Conservation (phyloP, 352 stramenopile genomes). For the Phytophthora lateralis region DNA sequence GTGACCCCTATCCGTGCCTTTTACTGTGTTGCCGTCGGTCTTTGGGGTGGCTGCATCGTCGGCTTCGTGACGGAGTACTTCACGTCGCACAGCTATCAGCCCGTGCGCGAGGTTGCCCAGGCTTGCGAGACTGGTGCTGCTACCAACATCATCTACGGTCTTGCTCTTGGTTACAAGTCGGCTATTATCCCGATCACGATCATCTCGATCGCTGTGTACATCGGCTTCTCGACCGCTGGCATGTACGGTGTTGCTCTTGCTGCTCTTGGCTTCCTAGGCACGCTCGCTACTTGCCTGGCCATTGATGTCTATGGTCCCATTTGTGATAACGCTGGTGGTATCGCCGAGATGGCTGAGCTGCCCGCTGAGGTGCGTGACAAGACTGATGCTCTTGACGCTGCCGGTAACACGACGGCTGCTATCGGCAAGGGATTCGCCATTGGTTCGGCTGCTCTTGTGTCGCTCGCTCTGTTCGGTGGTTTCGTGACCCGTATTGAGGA, state of each 20-base stretch:
- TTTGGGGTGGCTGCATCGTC: constrained; percentile 97
- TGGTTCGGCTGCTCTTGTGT: constrained; percentile 98
- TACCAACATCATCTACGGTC: constrained; percentile 99
- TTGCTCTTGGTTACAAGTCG: constrained; percentile 99
- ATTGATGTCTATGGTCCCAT: constrained; percentile 99
- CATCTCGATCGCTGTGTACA: constrained; percentile 97
- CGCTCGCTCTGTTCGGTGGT: constrained; percentile 97
- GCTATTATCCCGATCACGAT: constrained; percentile 99
- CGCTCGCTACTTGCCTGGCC: constrained; percentile 97
- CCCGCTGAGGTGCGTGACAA: constrained; percentile 97
- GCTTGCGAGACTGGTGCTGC: constrained; percentile 98
- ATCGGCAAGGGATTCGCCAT: constrained; percentile 99
- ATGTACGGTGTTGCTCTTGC: constrained; percentile 98
- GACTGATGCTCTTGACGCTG: constrained; percentile 99
- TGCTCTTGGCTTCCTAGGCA: constrained; percentile 98
- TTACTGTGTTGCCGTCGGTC: constrained; percentile 94
- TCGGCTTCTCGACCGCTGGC: constrained; percentile 95
- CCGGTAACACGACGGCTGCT: constrained; percentile 99
- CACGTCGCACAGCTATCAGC: constrained; percentile 97
- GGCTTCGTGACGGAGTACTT: constrained; percentile 99
- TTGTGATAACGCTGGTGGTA: constrained; percentile 99
- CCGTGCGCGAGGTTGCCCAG: constrained; percentile 96
- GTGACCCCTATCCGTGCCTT: constrained; percentile 89
- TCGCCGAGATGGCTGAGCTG: constrained; percentile 99
- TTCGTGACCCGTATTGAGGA: constrained; percentile 98